A percentile compares a stretch with the other conserved stretches of the same genome.
phyloP scores from a whole-genome alignment of 202 grass and related monocot species.

The Zoysia matrella region DNA sequence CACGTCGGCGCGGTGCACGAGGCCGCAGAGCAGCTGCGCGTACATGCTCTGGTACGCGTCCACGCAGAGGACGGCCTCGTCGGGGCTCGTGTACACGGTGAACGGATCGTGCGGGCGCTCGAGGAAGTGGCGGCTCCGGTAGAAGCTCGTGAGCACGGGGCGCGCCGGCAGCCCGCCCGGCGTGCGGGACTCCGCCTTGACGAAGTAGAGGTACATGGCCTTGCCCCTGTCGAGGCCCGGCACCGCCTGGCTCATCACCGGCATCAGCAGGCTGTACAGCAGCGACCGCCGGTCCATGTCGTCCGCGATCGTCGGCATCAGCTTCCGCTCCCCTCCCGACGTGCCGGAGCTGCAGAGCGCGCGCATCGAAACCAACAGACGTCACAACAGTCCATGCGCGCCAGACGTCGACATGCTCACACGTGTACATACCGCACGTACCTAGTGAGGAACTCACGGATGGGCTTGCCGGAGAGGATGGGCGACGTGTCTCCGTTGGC shows the following conservation, averaged over 20 bases:
- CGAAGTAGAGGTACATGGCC: conserved; percentile 97
- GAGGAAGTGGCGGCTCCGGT: conserved; percentile 85
- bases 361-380: too few species aligned
- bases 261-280: conserved; percentile 81
- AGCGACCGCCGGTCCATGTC: conserved; percentile 75
- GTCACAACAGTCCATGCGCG: too few species aligned
- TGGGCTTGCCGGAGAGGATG: conserved; percentile 77
- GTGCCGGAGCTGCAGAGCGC: conserved; percentile 66
- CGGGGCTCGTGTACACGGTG: conserved; percentile 84
- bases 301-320: conserved; percentile 88
- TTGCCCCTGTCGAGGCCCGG: conserved; percentile 81
- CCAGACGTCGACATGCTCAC: not conserved
- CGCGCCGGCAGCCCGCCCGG: conserved; percentile 76
- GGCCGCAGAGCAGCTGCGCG: conserved; percentile 93
- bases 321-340: conserved; percentile 87
- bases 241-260: conserved; percentile 80
- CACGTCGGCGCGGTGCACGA: conserved; percentile 79
- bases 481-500: conserved; percentile 74
- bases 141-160: conserved; percentile 92
- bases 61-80: conserved; percentile 80
- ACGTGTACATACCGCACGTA: not conserved
- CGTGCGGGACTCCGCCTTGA: conserved; percentile 83
- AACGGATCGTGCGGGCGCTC: conserved; percentile 73
- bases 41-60: conserved; percentile 99
- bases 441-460: conserved; percentile 89